These are phyloP conservation scores for Fusarium agapanthi DNA, from an alignment of 2,329 filamentous ascomycete genomes.

Conservation along the genomic window DNA sequence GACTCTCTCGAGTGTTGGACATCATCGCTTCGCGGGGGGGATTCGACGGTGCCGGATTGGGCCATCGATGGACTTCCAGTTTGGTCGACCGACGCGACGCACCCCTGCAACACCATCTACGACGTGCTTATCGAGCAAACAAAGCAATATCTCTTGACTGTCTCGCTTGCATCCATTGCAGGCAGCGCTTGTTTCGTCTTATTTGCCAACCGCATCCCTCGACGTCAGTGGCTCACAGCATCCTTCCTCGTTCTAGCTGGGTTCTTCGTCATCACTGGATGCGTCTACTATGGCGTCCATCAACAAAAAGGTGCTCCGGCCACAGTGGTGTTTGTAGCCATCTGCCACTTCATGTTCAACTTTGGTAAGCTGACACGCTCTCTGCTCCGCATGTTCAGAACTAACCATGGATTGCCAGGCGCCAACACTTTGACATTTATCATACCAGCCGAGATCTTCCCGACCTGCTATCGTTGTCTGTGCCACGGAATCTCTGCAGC, in stretches of 20 bases:
- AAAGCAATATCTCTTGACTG: slow-evolving; percentile 62
- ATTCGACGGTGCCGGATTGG: slow-evolving; percentile 56
- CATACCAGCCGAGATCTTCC: slow-evolving; percentile 71
- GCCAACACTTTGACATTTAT: slow-evolving; percentile 72
- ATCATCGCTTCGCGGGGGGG: slow-evolving; percentile 53
- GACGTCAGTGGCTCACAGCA: slow-evolving; percentile 59
- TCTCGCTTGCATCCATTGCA: slow-evolving; percentile 60
- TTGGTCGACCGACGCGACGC: slow-evolving; percentile 60
- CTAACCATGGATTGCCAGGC: slow-evolving; percentile 45
- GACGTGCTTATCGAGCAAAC: slow-evolving; percentile 61
- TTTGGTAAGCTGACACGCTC: slow-evolving; percentile 53
- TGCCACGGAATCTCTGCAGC: slow-evolving; percentile 71
- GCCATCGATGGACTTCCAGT: slow-evolving; percentile 50
- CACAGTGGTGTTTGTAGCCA: slow-evolving; percentile 60
- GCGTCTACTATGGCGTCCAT: slow-evolving; percentile 59
- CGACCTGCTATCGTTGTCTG: slow-evolving; percentile 68
- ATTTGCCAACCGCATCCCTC: slow-evolving; percentile 57
- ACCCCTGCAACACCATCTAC: slow-evolving; percentile 62
- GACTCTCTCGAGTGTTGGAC: slow-evolving; percentile 57
- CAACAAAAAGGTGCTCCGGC: slow-evolving; percentile 52
- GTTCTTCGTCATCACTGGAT: slow-evolving; percentile 59
- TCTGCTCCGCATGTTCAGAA: background rate
- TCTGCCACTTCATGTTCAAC: slow-evolving; percentile 65
- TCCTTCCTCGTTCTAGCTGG: slow-evolving; percentile 58
- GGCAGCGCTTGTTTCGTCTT: slow-evolving; percentile 60